These are phyloP conservation scores for Quercus berberidifolia DNA, from an alignment of 306 rosid species.

Conservation along the genomic window DNA sequence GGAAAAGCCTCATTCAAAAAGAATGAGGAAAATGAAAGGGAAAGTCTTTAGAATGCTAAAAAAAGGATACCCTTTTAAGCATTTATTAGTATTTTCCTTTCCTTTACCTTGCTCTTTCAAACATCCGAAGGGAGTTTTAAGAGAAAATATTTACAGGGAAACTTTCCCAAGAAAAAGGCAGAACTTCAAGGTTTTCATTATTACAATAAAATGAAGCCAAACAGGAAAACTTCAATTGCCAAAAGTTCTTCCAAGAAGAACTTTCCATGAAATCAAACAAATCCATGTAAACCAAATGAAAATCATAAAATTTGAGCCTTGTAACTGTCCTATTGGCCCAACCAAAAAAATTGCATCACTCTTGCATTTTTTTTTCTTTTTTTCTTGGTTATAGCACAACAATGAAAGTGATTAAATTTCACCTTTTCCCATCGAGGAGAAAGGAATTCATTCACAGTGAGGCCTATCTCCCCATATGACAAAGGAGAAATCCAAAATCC, in stretches of 20 bases:
- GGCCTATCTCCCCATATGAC: constrained; percentile 33
- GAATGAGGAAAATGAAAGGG: not conserved
- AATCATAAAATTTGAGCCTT: not conserved
- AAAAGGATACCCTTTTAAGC: not conserved
- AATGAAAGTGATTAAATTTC: not conserved
- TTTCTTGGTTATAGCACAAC: not conserved
- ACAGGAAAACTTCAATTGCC: not conserved
- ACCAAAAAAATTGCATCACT: not conserved
- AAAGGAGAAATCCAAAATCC: constrained; percentile 35
- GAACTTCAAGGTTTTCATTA: no score
- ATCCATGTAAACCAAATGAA: not conserved
- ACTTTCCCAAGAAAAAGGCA: no score
- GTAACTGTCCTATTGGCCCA: not conserved
- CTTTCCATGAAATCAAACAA: not conserved
- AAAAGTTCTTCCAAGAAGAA: not conserved
- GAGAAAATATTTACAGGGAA: not conserved
- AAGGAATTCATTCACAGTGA: constrained; percentile 31
- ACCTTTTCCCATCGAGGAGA: constrained; percentile 32
- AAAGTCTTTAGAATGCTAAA: not conserved
- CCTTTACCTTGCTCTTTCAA: not conserved
- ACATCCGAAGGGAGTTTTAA: not conserved
- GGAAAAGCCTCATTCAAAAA: not conserved
- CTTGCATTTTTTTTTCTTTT: not conserved
- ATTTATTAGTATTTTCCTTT: not conserved
- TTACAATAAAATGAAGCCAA: not conserved